phyloP scores from a whole-genome alignment of 164 flowering plant species.

The Dillenia turbinata region DNA sequence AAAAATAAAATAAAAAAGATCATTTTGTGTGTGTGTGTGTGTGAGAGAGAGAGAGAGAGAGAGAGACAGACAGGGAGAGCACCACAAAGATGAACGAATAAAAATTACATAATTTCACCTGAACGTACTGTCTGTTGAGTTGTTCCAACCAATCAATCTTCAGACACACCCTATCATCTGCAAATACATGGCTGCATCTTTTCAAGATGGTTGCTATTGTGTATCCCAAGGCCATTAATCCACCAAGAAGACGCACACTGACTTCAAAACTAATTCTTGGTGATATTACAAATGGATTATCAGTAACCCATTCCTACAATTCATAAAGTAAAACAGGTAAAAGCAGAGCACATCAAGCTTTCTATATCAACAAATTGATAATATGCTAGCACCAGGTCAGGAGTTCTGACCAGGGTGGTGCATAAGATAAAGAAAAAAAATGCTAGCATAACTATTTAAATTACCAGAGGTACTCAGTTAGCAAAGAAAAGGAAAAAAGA shows the following conservation, averaged over 20 bases:
- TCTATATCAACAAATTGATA: no score
- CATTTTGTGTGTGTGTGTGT: background rate
- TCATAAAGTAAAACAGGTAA: background rate
- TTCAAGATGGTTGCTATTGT: slow-evolving; percentile 92
- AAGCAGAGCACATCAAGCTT: no score
- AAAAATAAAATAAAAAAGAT: background rate
- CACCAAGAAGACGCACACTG: slow-evolving; percentile 97
- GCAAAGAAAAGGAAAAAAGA: no score
- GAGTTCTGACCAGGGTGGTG: no score
- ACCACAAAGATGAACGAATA: no score
- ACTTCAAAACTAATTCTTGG: slow-evolving; percentile 98
- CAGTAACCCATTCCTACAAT: slow-evolving; percentile 97
- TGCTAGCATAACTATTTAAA: no score
- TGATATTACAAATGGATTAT: slow-evolving; percentile 88
- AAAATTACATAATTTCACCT: slow-evolving; percentile 39
- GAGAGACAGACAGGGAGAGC: no score
- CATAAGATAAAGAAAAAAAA: no score
- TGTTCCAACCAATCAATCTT: slow-evolving; percentile 97
- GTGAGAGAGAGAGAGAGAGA: background rate
- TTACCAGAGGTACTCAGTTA: no score
- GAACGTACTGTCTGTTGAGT: slow-evolving; percentile 76
- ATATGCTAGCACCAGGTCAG: no score
- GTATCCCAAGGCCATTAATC: slow-evolving; percentile 97
- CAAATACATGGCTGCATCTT: slow-evolving; percentile 88
- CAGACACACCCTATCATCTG: slow-evolving; percentile 69